phyloP scores from a whole-genome alignment of 306 rosid species.

The Citrullus mucosospermus region DNA sequence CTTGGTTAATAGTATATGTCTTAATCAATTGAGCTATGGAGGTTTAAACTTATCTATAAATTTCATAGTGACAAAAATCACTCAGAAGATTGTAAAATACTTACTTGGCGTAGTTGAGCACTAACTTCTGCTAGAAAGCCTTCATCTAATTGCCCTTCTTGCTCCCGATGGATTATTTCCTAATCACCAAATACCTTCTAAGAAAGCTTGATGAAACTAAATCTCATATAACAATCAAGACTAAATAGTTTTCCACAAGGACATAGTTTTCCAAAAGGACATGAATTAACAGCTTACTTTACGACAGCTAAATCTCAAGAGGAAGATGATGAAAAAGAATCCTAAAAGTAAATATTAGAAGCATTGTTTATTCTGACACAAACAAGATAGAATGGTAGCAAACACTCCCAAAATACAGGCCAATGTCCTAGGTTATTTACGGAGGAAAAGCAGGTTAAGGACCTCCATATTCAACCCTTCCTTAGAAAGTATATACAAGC shows the following conservation, averaged over 20 bases:
- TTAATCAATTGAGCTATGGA: too few relatives aligned
- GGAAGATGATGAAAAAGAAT: background rate
- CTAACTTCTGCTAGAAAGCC: constrained; percentile 90
- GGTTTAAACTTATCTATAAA: background rate
- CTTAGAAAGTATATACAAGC: background rate
- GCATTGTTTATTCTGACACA: background rate
- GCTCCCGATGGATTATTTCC: constrained; percentile 67
- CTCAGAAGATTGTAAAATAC: constrained; percentile 12
- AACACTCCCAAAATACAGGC: background rate
- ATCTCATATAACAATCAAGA: background rate
- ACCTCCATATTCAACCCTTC: background rate
- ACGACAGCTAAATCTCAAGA: background rate
- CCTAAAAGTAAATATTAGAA: background rate
- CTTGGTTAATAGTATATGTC: too few relatives aligned
- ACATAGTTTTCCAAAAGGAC: background rate
- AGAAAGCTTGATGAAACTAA: background rate
- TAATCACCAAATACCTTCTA: constrained; percentile 13
- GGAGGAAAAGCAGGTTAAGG: background rate
- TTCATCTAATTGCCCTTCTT: constrained; percentile 81
- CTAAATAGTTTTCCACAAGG: background rate
- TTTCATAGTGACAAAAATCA: constrained; percentile 1
- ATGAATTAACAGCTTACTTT: background rate
- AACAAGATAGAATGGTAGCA: background rate
- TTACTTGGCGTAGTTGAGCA: constrained; percentile 86
- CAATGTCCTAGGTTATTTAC: background rate